A percentile compares a stretch with the other conserved stretches of the same genome.
These are phyloP conservation scores for Penicillium polonicum DNA, from an alignment of 2,329 filamentous ascomycete species.

Conservation along the genomic window DNA sequence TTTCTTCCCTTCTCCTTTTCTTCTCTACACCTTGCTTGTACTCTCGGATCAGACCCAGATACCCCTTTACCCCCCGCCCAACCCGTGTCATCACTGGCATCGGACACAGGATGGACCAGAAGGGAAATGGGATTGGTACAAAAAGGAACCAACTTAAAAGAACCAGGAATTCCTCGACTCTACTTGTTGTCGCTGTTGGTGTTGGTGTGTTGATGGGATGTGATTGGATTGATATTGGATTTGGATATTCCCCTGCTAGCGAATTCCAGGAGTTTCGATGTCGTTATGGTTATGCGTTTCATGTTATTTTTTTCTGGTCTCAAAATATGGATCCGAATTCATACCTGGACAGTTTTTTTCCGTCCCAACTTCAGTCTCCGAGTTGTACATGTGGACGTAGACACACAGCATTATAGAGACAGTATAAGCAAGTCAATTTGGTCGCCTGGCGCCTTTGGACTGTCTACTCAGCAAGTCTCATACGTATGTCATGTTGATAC, in stretches of 20 bases:
- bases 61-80: not conserved
- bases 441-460: no score
- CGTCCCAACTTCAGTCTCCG: not conserved
- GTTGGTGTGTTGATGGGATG: slow-evolving; percentile 3
- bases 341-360: not conserved
- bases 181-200: slow-evolving; percentile 1
- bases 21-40: not conserved
- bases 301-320: slow-evolving; percentile 3
- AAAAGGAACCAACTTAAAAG: slow-evolving; percentile 3
- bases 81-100: not conserved
- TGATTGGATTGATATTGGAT: slow-evolving; percentile 6
- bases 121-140: not conserved
- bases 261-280: slow-evolving; percentile 8
- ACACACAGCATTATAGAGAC: not conserved
- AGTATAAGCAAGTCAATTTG: not conserved
- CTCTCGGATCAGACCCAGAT: slow-evolving; percentile 1
- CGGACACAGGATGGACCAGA: not conserved
- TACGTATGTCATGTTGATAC: not conserved
- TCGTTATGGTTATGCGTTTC: slow-evolving; percentile 13
- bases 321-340: not conserved
- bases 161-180: not conserved
- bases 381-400: not conserved
- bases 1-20: not conserved
- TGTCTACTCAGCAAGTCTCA: not conserved
- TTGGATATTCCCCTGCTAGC: slow-evolving; percentile 11